Conservation (phyloP, 306 rosid genomes). For the Abrus precatorius region DNA sequence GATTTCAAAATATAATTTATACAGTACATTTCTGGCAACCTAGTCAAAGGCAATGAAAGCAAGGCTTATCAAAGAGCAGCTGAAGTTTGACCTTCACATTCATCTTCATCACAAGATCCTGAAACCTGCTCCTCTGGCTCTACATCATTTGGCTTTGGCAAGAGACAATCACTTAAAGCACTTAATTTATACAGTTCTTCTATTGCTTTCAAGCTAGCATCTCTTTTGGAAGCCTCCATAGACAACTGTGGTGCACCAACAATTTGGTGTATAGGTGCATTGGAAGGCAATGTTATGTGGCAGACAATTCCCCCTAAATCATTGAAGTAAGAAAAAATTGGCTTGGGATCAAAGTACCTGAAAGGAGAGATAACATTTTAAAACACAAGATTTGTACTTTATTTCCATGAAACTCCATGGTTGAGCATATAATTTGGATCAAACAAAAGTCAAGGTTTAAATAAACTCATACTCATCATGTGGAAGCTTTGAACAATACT, state of each 20-base stretch:
- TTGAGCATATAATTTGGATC: conserved; percentile 39
- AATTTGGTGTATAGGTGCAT: conserved; percentile 77
- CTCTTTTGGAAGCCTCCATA: conserved; percentile 77
- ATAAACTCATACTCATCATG: conserved; percentile 81
- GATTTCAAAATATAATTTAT: conserved; percentile 35
- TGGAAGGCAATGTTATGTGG: conserved; percentile 78
- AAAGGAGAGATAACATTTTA: conserved; percentile 47
- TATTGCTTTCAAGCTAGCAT: conserved; percentile 89
- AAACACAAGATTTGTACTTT: conserved; percentile 30
- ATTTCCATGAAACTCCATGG: conserved; percentile 40
- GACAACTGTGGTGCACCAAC: conserved; percentile 70
- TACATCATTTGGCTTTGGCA: conserved; percentile 69
- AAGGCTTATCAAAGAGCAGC: conserved; percentile 39
- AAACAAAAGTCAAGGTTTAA: conserved; percentile 43
- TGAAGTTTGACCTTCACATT: conserved; percentile 65
- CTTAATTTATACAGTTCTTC: conserved; percentile 85
- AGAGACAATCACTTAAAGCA: conserved; percentile 77
- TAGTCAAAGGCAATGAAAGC: conserved; percentile 41
- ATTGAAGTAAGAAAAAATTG: conserved; percentile 73
- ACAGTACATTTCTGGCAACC: conserved; percentile 35
- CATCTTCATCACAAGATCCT: conserved; percentile 68
- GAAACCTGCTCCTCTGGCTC: conserved; percentile 52
- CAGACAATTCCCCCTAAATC: conserved; percentile 81
- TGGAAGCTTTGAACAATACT: conserved; percentile 90
- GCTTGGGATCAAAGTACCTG: conserved; percentile 91